A percentile compares a stretch with the other conserved stretches of the same genome.
These are phyloP conservation scores for Carex pumila DNA, from an alignment of 176 grass and related monocot species.

Conservation along the genomic window DNA sequence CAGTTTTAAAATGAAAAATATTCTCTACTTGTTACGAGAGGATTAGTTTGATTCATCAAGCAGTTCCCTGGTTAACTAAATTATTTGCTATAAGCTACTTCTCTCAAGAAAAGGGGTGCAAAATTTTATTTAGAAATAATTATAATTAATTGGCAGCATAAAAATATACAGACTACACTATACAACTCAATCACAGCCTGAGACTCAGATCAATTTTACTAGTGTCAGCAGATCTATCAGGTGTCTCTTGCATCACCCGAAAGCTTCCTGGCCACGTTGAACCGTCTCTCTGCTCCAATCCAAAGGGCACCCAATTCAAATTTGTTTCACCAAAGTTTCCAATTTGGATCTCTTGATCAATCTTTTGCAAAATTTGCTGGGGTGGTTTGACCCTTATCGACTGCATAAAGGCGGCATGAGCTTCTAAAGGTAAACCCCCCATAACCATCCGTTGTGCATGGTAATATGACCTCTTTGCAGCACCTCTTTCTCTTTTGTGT, in stretches of 20 bases:
- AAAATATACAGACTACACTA: conserved; percentile 10
- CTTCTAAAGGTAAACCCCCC: conserved; percentile 54
- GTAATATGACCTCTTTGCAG: conserved; percentile 45
- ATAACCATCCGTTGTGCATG: conserved; percentile 59
- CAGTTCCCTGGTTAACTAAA: not conserved
- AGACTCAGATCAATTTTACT: conserved; percentile 80
- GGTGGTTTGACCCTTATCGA: conserved; percentile 44
- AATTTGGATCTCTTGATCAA: conserved; percentile 22
- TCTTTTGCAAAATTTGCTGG: conserved; percentile 34
- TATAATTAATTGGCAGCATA: conserved; percentile 10
- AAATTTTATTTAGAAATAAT: conserved; percentile 10
- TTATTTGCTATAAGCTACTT: not conserved
- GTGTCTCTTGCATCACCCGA: conserved; percentile 32
- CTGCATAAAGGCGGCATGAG: conserved; percentile 47
- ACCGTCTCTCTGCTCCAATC: conserved; percentile 33
- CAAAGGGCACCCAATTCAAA: conserved; percentile 27
- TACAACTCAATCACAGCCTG: conserved; percentile 42
- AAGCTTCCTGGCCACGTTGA: conserved; percentile 70
- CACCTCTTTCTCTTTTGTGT: conserved; percentile 79
- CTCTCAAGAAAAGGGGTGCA: not conserved
- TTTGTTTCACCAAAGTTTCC: conserved; percentile 35
- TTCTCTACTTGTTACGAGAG: not conserved
- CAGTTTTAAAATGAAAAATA: not conserved
- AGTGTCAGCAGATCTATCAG: conserved; percentile 36
- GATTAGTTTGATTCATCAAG: not conserved